These are phyloP conservation scores for Ophiosphaerella herpotricha DNA, from an alignment of 2,329 filamentous ascomycete species.

Conservation along the genomic window DNA sequence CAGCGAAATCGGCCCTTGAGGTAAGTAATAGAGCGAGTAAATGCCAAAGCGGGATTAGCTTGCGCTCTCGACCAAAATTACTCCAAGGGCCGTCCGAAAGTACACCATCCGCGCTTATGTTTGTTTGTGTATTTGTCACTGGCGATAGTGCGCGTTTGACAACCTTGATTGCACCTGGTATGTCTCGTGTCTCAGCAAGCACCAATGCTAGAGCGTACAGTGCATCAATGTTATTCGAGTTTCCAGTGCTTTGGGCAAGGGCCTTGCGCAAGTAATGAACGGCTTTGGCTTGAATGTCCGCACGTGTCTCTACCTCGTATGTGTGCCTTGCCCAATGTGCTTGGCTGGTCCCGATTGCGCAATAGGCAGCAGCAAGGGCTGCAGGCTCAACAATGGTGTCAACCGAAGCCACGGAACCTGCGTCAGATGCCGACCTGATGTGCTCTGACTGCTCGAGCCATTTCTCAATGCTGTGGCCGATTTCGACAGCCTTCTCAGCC, in stretches of 20 bases:
- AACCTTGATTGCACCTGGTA: slow-evolving; percentile 79
- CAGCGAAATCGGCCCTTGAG: slow-evolving; percentile 80
- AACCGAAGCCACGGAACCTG: slow-evolving; percentile 38
- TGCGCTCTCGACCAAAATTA: slow-evolving; percentile 58
- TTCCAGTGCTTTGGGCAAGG: slow-evolving; percentile 67
- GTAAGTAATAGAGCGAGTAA: slow-evolving; percentile 84
- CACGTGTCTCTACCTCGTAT: slow-evolving; percentile 71
- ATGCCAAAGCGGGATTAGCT: slow-evolving; percentile 86
- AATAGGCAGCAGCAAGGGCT: slow-evolving; percentile 69
- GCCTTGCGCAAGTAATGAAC: slow-evolving; percentile 76
- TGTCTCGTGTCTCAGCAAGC: slow-evolving; percentile 83
- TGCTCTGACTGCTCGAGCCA: slow-evolving; percentile 67
- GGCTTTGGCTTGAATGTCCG: slow-evolving; percentile 76
- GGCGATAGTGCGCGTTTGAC: slow-evolving; percentile 76
- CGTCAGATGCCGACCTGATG: slow-evolving; percentile 27
- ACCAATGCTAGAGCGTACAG: slow-evolving; percentile 82
- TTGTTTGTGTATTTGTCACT: slow-evolving; percentile 43
- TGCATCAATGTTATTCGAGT: slow-evolving; percentile 72
- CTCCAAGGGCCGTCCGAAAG: slow-evolving; percentile 29
- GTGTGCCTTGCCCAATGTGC: slow-evolving; percentile 87
- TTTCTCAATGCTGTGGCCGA: slow-evolving; percentile 73
- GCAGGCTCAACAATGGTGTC: slow-evolving; percentile 58
- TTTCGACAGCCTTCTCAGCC: slow-evolving; percentile 75
- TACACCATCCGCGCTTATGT: slow-evolving; percentile 38
- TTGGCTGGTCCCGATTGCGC: slow-evolving; percentile 82